A percentile compares a stretch with the other conserved stretches of the same genome.
Evolutionary conservation across 2,329 filamentous ascomycete species (phyloP).

Genomic region (Neurospora crassa): DNA sequence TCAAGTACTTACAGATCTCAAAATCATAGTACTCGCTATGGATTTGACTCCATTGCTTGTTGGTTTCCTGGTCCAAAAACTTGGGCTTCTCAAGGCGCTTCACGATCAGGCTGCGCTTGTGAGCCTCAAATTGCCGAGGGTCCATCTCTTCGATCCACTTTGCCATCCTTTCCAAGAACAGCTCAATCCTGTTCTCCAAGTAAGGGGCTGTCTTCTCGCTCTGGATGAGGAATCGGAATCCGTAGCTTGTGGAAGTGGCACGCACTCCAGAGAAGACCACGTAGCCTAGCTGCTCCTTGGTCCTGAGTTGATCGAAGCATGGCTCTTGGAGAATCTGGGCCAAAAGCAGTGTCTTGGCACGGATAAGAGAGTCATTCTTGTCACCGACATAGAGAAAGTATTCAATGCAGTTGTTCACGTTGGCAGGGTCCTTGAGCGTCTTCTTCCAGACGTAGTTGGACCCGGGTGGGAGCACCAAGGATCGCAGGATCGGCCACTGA

Average conservation of each 20-base stretch:
- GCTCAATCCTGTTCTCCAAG: conserved; percentile 77
- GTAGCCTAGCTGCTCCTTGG: conserved; percentile 95
- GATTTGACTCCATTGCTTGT: conserved; percentile 77
- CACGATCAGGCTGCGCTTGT: conserved; percentile 83
- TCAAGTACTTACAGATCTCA: conserved; percentile 56
- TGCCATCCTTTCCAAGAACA: conserved; percentile 64
- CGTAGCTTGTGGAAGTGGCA: conserved; percentile 65
- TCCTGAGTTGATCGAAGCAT: conserved; percentile 86
- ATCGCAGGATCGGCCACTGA: conserved; percentile 73
- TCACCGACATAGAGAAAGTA: conserved; percentile 65
- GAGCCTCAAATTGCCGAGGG: conserved; percentile 75
- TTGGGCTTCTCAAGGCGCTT: conserved; percentile 85
- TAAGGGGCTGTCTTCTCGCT: conserved; percentile 80
- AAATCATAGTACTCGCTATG: conserved; percentile 84
- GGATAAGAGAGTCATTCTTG: conserved; percentile 55
- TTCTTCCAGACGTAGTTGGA: conserved; percentile 79
- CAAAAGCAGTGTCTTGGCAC: conserved; percentile 71
- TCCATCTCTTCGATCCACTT: conserved; percentile 64
- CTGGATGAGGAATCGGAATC: conserved; percentile 85
- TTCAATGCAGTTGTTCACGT: conserved; percentile 81
- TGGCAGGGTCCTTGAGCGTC: conserved; percentile 72
- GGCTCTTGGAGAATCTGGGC: conserved; percentile 90
- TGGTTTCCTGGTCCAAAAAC: conserved; percentile 79
- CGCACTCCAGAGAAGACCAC: conserved; percentile 80
- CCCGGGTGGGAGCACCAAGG: conserved; percentile 66